phyloP scores from a whole-genome alignment of 2,329 filamentous ascomycete genomes.

The Ophiostoma angusticollis region DNA sequence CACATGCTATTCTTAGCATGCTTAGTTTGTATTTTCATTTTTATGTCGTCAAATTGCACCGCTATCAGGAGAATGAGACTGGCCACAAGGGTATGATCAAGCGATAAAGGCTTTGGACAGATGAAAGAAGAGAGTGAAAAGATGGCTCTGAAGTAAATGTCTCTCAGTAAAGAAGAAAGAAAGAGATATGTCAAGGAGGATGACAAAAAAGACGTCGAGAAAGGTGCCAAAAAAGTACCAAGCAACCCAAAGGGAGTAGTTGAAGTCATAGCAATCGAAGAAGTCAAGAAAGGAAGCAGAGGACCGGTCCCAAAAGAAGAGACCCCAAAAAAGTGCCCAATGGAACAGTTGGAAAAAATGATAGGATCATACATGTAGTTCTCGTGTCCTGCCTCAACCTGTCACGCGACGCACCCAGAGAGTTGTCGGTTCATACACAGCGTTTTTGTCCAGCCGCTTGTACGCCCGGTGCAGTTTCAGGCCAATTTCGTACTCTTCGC shows the following conservation, averaged over 20 bases:
- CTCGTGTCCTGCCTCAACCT: constrained; percentile 19
- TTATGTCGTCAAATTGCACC: too few species aligned
- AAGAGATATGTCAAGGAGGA: too few species aligned
- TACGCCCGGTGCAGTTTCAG: constrained; percentile 61
- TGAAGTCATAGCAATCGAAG: too few species aligned
- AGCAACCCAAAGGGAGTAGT: not conserved
- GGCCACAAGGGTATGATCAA: too few species aligned
- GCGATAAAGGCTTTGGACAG: too few species aligned
- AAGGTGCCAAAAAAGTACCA: not conserved
- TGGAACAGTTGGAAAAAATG: not conserved
- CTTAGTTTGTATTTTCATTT: too few species aligned
- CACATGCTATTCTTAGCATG: too few species aligned
- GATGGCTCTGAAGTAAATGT: not conserved
- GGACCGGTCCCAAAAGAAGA: too few species aligned
- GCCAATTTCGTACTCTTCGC: constrained; percentile 68
- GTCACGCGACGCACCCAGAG: constrained; percentile 73
- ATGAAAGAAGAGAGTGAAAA: not conserved
- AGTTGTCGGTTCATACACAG: constrained; percentile 50
- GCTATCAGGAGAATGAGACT: too few species aligned
- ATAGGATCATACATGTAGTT: not conserved
- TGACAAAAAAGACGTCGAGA: not conserved
- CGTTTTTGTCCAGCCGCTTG: constrained; percentile 59
- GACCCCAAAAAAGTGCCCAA: too few species aligned
- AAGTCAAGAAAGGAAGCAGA: too few species aligned
- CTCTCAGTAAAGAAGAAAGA: not conserved